These are phyloP conservation scores for Euclidium syriacum DNA, from an alignment of 345 rosid genomes.

Conservation along the genomic window DNA sequence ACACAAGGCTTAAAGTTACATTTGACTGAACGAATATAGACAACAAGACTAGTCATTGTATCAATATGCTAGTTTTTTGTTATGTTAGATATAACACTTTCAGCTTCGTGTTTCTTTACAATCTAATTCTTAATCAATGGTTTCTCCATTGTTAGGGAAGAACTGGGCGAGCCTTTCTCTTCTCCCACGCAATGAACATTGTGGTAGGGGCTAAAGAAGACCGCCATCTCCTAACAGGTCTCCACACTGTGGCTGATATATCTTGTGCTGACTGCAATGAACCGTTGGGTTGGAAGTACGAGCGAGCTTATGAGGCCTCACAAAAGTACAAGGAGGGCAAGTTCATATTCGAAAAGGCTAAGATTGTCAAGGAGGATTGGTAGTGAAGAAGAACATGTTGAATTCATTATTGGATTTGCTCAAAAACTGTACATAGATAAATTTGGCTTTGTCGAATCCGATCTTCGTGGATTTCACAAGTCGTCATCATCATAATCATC, in stretches of 20 bases:
- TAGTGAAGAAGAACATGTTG: slow-evolving; percentile 27
- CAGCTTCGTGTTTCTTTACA: not conserved
- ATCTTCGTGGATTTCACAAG: slow-evolving; percentile 22
- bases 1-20: not conserved
- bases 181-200: slow-evolving; percentile 81
- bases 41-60: not conserved
- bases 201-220: slow-evolving; percentile 67
- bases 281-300: slow-evolving; percentile 85
- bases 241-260: slow-evolving; percentile 83
- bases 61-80: not conserved
- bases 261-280: slow-evolving; percentile 63
- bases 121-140: not conserved
- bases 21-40: not conserved
- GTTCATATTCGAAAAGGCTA: slow-evolving; percentile 75
- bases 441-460: slow-evolving; percentile 13
- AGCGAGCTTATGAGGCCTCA: slow-evolving; percentile 60
- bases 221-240: slow-evolving; percentile 66
- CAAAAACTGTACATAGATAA: not conserved
- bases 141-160: slow-evolving; percentile 46
- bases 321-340: slow-evolving; percentile 93
- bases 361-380: slow-evolving; percentile 73
- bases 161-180: slow-evolving; percentile 79
- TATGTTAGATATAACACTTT: slow-evolving; percentile 1
- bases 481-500: slow-evolving; percentile 22
- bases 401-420: slow-evolving; percentile 25